phyloP scores from a whole-genome alignment of 164 flowering plant genomes.

The Santalum album region DNA sequence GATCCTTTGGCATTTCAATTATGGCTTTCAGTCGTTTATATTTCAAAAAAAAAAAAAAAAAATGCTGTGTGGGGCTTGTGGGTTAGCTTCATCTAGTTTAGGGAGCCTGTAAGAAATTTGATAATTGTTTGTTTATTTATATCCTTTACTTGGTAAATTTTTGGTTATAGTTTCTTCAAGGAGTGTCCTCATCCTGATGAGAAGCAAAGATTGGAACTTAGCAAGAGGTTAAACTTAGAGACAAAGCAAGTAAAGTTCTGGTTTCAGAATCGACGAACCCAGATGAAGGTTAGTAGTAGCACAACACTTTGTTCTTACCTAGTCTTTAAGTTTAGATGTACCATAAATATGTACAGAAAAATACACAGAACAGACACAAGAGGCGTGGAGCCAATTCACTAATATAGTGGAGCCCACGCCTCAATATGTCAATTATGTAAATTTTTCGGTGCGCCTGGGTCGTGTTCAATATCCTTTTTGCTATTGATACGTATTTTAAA shows the following conservation, averaged over 20 bases:
- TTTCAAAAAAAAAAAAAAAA: no score
- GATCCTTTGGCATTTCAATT: no score
- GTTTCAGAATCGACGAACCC: slow-evolving; percentile 69
- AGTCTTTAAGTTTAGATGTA: no score
- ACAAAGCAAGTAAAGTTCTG: slow-evolving; percentile 57
- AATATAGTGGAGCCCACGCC: no score
- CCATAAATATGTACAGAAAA: no score
- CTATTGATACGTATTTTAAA: background rate
- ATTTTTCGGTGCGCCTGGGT: no score
- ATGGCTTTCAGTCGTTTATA: no score
- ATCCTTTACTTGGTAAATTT: background rate
- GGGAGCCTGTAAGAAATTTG: background rate
- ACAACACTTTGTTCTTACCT: background rate
- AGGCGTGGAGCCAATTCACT: no score
- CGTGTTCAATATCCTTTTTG: background rate
- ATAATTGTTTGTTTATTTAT: background rate
- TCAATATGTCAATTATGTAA: no score
- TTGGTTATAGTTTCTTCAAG: slow-evolving; percentile 43
- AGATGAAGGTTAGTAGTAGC: slow-evolving; percentile 79
- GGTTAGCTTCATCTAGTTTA: no score
- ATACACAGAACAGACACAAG: no score
- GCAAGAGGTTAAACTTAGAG: slow-evolving; percentile 39
- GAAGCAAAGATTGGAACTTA: slow-evolving; percentile 41
- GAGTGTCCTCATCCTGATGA: slow-evolving; percentile 65
- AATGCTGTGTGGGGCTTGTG: no score